Percentiles rank a stretch among this genome's conserved stretches.
Conservation (phyloP, 805 yeast genomes). For the Ogataea minuta region DNA sequence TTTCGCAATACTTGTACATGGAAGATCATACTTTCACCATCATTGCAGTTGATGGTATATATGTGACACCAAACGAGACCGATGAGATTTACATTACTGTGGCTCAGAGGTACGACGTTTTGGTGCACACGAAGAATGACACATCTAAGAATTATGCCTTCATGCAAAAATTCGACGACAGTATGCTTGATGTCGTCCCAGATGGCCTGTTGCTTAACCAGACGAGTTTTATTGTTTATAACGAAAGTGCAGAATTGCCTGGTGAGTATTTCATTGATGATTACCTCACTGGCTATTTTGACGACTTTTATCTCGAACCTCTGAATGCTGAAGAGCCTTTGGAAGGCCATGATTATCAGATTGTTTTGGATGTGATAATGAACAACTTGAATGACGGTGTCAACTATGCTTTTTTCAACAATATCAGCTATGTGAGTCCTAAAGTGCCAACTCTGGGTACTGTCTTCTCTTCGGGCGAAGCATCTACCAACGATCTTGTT, state of each 20-base stretch:
- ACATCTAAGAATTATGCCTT: constrained; percentile 71
- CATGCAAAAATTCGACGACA: constrained; percentile 75
- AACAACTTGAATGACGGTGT: constrained; percentile 81
- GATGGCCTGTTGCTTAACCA: constrained; percentile 62
- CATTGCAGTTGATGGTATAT: constrained; percentile 89
- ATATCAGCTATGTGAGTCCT: constrained; percentile 73
- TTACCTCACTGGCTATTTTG: constrained; percentile 49
- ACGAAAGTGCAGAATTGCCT: constrained; percentile 40
- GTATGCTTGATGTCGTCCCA: constrained; percentile 79
- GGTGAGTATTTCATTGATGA: constrained; percentile 46
- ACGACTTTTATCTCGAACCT: constrained; percentile 79
- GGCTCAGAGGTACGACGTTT: constrained; percentile 88
- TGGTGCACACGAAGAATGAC: constrained; percentile 68
- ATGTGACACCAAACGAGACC: constrained; percentile 73
- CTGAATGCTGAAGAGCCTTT: constrained; percentile 49
- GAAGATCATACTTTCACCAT: constrained; percentile 86
- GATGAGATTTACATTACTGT: constrained; percentile 74
- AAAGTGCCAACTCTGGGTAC: constrained; percentile 84
- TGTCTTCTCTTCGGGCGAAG: constrained; percentile 68
- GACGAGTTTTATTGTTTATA: constrained; percentile 68
- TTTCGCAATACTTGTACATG: constrained; percentile 83
- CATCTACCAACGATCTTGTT: constrained; percentile 48
- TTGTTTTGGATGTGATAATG: constrained; percentile 78
- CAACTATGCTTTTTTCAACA: constrained; percentile 96
- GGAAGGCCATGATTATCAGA: constrained; percentile 66